Conservation (phyloP, 139 green algal species). For the Micromonas commoda region DNA sequence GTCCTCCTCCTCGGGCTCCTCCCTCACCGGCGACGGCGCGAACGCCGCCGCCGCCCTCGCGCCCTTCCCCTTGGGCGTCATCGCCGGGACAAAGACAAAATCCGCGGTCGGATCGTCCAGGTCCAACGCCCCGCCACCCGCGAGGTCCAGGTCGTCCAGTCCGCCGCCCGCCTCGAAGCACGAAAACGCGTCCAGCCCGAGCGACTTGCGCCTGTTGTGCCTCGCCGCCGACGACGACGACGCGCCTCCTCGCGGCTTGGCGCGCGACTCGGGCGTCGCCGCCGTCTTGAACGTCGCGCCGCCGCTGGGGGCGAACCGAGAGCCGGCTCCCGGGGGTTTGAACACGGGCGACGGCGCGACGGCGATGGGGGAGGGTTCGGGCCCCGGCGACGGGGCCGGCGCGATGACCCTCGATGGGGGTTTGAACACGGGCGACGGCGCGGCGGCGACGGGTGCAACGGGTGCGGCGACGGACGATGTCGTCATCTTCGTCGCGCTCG, state of each 20-base stretch:
- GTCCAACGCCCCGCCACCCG: too few species aligned
- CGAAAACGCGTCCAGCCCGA: not conserved
- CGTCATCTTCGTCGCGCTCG: too few species aligned
- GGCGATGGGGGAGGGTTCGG: not conserved
- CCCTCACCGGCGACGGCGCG: constrained; percentile 3
- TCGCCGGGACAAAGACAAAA: not conserved
- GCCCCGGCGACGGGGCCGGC: not conserved
- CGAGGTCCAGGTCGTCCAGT: not conserved
- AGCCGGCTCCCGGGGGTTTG: not conserved
- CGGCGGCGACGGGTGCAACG: too few species aligned
- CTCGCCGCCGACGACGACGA: not conserved
- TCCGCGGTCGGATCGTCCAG: not conserved
- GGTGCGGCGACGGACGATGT: too few species aligned
- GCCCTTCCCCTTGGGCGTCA: not conserved
- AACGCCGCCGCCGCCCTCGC: not conserved
- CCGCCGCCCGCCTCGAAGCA: too few species aligned
- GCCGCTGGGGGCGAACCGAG: not conserved
- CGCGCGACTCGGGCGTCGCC: not conserved
- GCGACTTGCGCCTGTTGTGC: not conserved
- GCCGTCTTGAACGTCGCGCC: not conserved
- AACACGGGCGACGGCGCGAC: not conserved
- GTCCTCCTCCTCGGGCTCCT: not conserved
- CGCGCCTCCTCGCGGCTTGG: too few species aligned
- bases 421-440: too few species aligned
- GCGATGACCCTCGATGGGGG: too few species aligned